Evolutionary conservation across 257 asterid species (phyloP).

Genomic region (Lycium barbarum): DNA sequence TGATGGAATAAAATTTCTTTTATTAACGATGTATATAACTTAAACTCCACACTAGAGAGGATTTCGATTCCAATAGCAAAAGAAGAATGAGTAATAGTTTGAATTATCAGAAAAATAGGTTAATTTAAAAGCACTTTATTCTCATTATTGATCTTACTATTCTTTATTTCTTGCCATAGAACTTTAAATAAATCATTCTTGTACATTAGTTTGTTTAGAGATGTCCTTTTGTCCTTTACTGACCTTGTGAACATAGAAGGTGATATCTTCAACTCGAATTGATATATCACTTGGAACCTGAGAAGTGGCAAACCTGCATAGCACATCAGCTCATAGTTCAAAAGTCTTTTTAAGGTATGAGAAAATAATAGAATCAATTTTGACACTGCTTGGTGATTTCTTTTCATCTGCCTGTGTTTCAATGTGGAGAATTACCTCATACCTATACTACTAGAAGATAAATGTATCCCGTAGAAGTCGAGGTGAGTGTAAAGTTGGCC

Average conservation of each 20-base stretch:
- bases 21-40: too few relatives aligned
- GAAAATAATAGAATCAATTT: background rate
- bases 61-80: background rate
- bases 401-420: background rate
- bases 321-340: background rate
- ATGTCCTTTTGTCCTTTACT: background rate
- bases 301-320: slow-evolving; percentile 71
- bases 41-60: background rate
- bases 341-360: slow-evolving; percentile 8
- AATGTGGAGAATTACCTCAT: background rate
- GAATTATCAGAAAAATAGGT: too few relatives aligned
- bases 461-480: background rate
- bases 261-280: slow-evolving; percentile 75
- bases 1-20: too few relatives aligned
- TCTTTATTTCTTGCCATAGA: background rate
- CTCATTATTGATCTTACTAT: background rate
- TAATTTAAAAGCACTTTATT: too few relatives aligned
- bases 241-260: slow-evolving; percentile 86
- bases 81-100: background rate
- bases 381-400: background rate
- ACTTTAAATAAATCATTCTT: background rate
- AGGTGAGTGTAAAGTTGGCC: background rate
- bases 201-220: background rate
- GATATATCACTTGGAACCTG: slow-evolving; percentile 77
- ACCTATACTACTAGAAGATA: background rate